These are phyloP conservation scores for Schoenoplectus tabernaemontani DNA, from an alignment of 202 grass and related monocot genomes.

Conservation along the genomic window DNA sequence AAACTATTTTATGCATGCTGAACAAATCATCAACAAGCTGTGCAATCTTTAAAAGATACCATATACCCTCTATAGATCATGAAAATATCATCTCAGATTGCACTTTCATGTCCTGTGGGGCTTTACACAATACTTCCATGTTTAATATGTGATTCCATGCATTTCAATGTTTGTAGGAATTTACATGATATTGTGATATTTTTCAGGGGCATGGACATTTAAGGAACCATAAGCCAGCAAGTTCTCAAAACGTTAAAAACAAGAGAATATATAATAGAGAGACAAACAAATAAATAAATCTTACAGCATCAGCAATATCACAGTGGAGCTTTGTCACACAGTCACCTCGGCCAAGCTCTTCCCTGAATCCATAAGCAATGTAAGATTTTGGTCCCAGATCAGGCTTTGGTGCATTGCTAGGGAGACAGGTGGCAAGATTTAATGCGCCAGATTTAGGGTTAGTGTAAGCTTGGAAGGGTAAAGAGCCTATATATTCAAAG, in stretches of 20 bases:
- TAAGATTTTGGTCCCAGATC: conserved; percentile 98
- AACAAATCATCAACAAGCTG: not conserved
- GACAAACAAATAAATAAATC: not conserved
- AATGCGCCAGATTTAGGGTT: conserved; percentile 59
- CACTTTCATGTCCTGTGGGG: not conserved
- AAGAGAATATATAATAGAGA: not conserved
- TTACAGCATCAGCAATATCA: conserved; percentile 87
- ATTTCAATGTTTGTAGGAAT: not conserved
- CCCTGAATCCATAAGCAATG: conserved; percentile 75
- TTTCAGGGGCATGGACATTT: not conserved
- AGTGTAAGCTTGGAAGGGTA: conserved; percentile 84
- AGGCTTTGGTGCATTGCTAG: conserved; percentile 48
- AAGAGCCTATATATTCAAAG: conserved; percentile 42
- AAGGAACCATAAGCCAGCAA: not conserved
- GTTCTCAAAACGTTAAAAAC: not conserved
- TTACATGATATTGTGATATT: not conserved
- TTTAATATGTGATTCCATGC: no score
- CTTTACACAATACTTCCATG: not conserved
- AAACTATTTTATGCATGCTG: not conserved
- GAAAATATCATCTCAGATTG: not conserved
- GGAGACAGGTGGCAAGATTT: conserved; percentile 61
- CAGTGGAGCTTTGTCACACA: conserved; percentile 92
- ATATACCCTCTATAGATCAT: not conserved
- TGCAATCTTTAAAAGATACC: not conserved
- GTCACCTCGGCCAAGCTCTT: conserved; percentile 88